Percentiles rank a stretch among this genome's conserved stretches.
These are phyloP conservation scores for Endocalyx cinctus DNA, from an alignment of 2,329 filamentous ascomycete species.

Conservation along the genomic window DNA sequence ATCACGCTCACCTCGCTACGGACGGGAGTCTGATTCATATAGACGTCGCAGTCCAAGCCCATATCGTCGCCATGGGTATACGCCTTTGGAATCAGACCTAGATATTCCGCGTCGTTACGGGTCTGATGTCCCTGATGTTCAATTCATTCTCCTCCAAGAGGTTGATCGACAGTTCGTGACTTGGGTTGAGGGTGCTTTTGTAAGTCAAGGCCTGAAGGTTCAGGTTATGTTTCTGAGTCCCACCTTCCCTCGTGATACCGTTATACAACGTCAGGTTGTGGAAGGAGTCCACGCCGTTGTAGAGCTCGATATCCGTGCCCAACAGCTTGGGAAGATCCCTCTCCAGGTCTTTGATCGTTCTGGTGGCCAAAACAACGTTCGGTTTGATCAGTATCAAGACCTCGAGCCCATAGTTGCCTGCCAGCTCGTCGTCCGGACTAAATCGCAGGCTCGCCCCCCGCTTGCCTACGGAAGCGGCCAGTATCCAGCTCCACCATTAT, in stretches of 20 bases:
- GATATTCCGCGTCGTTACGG: conserved; percentile 71
- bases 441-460: conserved; percentile 34
- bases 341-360: conserved; percentile 83
- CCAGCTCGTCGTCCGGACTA: conserved; percentile 73
- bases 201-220: conserved; percentile 64
- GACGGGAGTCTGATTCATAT: conserved; percentile 48
- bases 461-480: conserved; percentile 20
- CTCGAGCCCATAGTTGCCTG: conserved; percentile 74
- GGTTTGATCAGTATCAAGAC: conserved; percentile 83
- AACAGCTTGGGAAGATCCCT: conserved; percentile 68
- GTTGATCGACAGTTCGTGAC: conserved; percentile 74
- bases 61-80: conserved; percentile 37
- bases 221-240: conserved; percentile 78
- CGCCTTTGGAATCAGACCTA: conserved; percentile 47
- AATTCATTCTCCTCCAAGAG: conserved; percentile 77
- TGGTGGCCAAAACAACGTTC: conserved; percentile 67
- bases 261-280: conserved; percentile 80
- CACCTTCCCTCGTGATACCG: conserved; percentile 68
- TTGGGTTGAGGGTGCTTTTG: conserved; percentile 77
- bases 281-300: conserved; percentile 86
- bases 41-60: conserved; percentile 70
- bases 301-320: conserved; percentile 66
- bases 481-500: conserved; percentile 22
- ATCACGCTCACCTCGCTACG: conserved; percentile 61
- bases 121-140: conserved; percentile 79